A percentile compares a stretch with the other conserved stretches of the same genome.
Evolutionary conservation across 129 eudicot genomes (phyloP).

Genomic region (Flaveria brownii): DNA sequence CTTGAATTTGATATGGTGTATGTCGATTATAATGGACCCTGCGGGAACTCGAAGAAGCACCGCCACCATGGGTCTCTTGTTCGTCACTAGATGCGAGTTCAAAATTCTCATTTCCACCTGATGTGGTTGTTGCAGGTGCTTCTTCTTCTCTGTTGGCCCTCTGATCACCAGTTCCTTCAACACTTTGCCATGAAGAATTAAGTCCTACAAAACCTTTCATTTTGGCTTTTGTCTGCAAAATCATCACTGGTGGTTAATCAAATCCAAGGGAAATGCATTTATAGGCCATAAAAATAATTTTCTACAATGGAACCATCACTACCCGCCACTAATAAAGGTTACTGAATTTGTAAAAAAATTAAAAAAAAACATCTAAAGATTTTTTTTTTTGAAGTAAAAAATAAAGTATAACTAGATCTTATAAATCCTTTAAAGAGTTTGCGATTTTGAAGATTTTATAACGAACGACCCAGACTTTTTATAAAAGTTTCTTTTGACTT

Average conservation of each 20-base stretch:
- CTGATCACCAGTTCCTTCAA: slow-evolving; percentile 11
- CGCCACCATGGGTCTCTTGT: slow-evolving; percentile 1
- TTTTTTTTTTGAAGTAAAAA: too few relatives aligned
- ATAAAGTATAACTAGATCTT: not conserved
- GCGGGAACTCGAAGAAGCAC: slow-evolving; percentile 4
- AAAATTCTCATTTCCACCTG: not conserved
- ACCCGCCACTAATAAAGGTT: too few relatives aligned
- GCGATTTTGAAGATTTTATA: not conserved
- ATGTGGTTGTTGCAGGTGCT: not conserved
- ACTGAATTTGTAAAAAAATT: too few relatives aligned
- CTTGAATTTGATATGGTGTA: slow-evolving; percentile 10
- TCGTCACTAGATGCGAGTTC: not conserved
- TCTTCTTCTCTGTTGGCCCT: slow-evolving; percentile 7
- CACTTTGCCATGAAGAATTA: not conserved
- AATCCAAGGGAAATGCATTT: not conserved
- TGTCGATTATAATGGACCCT: slow-evolving; percentile 15
- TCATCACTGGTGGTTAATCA: not conserved
- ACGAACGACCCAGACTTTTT: not conserved
- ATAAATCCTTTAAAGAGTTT: not conserved
- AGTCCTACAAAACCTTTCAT: not conserved
- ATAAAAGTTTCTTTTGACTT: not conserved
- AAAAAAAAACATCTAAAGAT: too few relatives aligned
- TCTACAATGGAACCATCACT: not conserved
- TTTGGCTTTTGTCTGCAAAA: slow-evolving; percentile 11
- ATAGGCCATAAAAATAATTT: not conserved